Evolutionary conservation across 225 moss, liverwort and hornwort species (phyloP).

Genomic region (Rhytidiadelphus loreus): DNA sequence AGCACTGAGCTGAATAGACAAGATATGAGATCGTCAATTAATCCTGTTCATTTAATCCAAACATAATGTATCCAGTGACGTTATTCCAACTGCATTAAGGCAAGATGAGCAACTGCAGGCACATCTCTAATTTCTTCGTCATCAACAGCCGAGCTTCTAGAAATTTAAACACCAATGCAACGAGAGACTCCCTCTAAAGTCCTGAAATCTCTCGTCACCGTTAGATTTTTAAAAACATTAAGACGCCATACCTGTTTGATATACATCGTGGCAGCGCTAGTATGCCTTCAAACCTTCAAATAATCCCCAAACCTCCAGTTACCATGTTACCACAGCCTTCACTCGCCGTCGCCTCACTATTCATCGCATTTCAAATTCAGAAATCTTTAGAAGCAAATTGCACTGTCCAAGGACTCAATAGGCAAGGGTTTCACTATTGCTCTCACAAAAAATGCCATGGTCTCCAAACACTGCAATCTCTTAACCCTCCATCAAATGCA

Average conservation of each 20-base stretch:
- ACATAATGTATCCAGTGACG: not conserved
- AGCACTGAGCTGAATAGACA: not conserved
- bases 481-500: not conserved
- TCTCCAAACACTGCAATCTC: not conserved
- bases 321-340: constrained; percentile 7
- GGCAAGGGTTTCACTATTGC: not conserved
- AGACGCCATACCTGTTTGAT: constrained; percentile 26
- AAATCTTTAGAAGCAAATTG: not conserved
- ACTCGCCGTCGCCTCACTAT: not conserved
- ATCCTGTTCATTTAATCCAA: not conserved
- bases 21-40: not conserved
- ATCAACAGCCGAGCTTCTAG: not conserved
- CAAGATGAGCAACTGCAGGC: not conserved
- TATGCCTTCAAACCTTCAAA: not conserved
- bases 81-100: not conserved
- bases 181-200: not conserved
- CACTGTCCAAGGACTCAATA: not conserved
- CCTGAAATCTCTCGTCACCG: not conserved
- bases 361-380: not conserved
- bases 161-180: not conserved
- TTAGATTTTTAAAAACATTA: not conserved
- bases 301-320: not conserved
- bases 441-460: not conserved
- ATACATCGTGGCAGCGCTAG: constrained; percentile 12
- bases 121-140: not conserved